These are phyloP conservation scores for Gyromitra esculenta DNA, from an alignment of 2,329 filamentous ascomycete species.

Conservation along the genomic window DNA sequence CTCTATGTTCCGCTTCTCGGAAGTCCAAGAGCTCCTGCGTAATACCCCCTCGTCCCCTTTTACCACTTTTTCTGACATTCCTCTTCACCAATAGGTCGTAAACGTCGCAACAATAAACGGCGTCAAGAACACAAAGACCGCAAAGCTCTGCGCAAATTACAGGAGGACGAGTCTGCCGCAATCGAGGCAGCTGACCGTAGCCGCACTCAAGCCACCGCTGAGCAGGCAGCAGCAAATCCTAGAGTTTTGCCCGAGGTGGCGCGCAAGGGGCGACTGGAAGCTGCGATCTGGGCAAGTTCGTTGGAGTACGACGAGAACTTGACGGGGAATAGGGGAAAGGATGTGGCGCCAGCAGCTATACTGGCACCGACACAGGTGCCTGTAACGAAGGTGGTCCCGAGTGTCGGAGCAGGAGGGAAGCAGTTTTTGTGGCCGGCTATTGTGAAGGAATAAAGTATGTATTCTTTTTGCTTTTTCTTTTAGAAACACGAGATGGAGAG, in stretches of 20 bases:
- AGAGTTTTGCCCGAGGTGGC: slow-evolving; percentile 57
- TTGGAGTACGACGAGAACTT: slow-evolving; percentile 50
- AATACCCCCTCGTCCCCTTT: slow-evolving; percentile 56
- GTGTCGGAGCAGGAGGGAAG: slow-evolving; percentile 55
- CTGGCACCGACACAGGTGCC: slow-evolving; percentile 16
- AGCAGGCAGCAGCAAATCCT: slow-evolving; percentile 53
- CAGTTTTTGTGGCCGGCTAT: slow-evolving; percentile 55
- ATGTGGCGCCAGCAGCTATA: slow-evolving; percentile 24
- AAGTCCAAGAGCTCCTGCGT: slow-evolving; percentile 77
- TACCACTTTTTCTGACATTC: background rate
- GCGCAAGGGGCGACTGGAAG: slow-evolving; percentile 53
- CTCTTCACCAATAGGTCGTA: slow-evolving; percentile 58
- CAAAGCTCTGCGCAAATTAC: slow-evolving; percentile 17
- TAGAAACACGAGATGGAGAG: background rate
- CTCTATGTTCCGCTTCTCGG: slow-evolving; percentile 86
- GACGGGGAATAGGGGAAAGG: slow-evolving; percentile 44
- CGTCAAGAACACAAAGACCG: slow-evolving; percentile 43
- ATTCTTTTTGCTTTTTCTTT: slow-evolving; percentile 28
- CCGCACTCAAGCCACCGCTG: slow-evolving; percentile 56
- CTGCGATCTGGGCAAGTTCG: slow-evolving; percentile 50
- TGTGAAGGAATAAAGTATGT: slow-evolving; percentile 27
- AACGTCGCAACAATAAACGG: slow-evolving; percentile 46
- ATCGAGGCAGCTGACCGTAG: slow-evolving; percentile 55
- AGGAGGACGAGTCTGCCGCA: slow-evolving; percentile 53
- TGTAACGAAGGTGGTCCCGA: slow-evolving; percentile 22